phyloP scores from a whole-genome alignment of 2,329 filamentous ascomycete species.

The Chaetothyriales sp. region DNA sequence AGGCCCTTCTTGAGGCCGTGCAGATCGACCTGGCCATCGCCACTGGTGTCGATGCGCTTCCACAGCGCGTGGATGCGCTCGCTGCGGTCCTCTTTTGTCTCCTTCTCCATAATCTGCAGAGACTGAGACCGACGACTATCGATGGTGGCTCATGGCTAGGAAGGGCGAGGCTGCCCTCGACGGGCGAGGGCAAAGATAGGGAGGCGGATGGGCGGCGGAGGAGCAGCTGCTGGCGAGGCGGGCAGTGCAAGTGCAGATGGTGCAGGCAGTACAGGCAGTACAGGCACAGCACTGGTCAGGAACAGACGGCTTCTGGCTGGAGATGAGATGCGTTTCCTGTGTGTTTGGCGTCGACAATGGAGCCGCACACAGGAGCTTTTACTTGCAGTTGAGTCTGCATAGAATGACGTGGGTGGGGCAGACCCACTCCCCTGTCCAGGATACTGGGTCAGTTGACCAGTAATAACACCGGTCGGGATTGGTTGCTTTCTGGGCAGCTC shows the following conservation, averaged over 20 bases:
- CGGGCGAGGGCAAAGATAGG: not conserved
- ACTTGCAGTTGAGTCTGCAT: not conserved
- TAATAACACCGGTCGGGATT: not conserved
- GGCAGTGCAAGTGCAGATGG: not conserved
- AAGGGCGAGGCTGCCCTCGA: slow-evolving; percentile 13
- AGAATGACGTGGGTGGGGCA: not conserved
- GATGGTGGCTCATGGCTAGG: slow-evolving; percentile 28
- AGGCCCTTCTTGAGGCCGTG: slow-evolving; percentile 72
- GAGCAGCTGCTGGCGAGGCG: not conserved
- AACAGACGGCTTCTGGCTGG: not conserved
- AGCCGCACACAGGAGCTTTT: not conserved
- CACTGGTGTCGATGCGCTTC: slow-evolving; percentile 61
- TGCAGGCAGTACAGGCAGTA: not conserved
- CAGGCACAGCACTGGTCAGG: not conserved
- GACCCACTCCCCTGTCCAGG: not conserved
- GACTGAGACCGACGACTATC: slow-evolving; percentile 33
- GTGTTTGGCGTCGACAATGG: not conserved
- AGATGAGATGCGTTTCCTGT: not conserved
- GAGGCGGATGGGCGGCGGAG: not conserved
- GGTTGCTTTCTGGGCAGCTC: not conserved
- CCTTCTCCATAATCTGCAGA: slow-evolving; percentile 48
- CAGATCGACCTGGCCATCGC: slow-evolving; percentile 67
- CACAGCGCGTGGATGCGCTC: slow-evolving; percentile 71
- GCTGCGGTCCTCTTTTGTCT: slow-evolving; percentile 65
- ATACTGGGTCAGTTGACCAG: not conserved